Conservation (phyloP, 148 eudicot species). For the Cornus kousa region DNA sequence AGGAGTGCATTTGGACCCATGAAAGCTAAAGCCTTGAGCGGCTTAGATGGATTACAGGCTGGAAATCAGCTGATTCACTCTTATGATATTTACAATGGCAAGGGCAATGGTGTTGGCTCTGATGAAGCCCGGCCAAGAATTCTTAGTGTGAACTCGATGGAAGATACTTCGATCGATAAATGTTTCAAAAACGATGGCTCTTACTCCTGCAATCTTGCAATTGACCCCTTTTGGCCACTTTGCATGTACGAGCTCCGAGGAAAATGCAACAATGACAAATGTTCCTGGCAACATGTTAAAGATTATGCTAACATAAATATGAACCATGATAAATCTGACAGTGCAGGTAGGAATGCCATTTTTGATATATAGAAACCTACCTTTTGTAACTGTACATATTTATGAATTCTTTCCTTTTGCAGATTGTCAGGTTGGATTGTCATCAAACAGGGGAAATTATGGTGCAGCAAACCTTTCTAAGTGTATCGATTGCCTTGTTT, state of each 20-base stretch:
- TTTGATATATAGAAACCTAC: background rate
- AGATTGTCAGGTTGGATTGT: slow-evolving; percentile 36
- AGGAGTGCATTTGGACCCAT: slow-evolving; percentile 42
- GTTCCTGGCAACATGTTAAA: slow-evolving; percentile 65
- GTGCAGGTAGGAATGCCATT: slow-evolving; percentile 29
- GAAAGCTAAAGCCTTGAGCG: slow-evolving; percentile 25
- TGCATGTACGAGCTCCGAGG: slow-evolving; percentile 81
- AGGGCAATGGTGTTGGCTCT: slow-evolving; percentile 9
- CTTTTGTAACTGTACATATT: slow-evolving; percentile 3
- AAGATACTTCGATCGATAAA: slow-evolving; percentile 23
- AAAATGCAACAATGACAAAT: slow-evolving; percentile 73
- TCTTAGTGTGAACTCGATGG: slow-evolving; percentile 16
- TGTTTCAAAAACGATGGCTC: slow-evolving; percentile 35
- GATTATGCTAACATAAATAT: slow-evolving; percentile 32
- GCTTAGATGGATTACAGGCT: slow-evolving; percentile 15
- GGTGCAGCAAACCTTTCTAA: slow-evolving; percentile 16
- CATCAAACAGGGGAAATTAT: slow-evolving; percentile 19
- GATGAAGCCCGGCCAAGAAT: slow-evolving; percentile 18
- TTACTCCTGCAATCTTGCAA: slow-evolving; percentile 37
- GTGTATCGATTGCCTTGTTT: slow-evolving; percentile 18
- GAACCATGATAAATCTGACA: slow-evolving; percentile 20
- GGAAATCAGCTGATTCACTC: slow-evolving; percentile 9
- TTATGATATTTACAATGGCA: slow-evolving; percentile 14
- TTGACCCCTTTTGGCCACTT: slow-evolving; percentile 69
- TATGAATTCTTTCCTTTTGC: slow-evolving; percentile 21